These are phyloP conservation scores for Mesembryanthemum crystallinum DNA, from an alignment of 148 eudicot species.

Conservation along the genomic window DNA sequence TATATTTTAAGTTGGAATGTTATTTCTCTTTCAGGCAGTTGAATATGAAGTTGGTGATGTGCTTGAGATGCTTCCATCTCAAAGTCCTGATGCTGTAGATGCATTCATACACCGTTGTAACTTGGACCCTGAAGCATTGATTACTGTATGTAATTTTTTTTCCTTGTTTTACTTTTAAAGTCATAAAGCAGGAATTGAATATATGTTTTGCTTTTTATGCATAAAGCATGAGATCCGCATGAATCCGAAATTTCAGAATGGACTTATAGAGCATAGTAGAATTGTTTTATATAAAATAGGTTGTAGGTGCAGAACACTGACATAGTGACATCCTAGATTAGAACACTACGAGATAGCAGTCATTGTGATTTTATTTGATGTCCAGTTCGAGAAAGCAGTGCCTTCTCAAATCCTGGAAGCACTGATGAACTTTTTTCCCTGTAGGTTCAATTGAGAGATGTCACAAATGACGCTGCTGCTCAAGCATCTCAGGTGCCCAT, in stretches of 20 bases:
- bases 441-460: conserved; percentile 65
- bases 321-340: not conserved
- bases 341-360: too few species aligned
- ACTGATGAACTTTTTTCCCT: conserved; percentile 10
- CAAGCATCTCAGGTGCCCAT: conserved; percentile 36
- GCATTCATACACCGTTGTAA: conserved; percentile 75
- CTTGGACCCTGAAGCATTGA: conserved; percentile 73
- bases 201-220: not conserved
- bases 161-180: not conserved
- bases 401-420: not conserved
- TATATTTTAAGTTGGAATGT: not conserved
- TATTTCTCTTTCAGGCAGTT: conserved; percentile 44
- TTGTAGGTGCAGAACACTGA: not conserved
- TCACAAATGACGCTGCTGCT: conserved; percentile 23
- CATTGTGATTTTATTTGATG: not conserved
- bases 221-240: not conserved
- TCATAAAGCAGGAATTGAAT: not conserved
- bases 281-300: not conserved
- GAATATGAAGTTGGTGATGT: conserved; percentile 89
- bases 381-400: not conserved
- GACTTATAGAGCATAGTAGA: not conserved
- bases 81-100: conserved; percentile 71
- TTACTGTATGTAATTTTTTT: conserved; percentile 47
- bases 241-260: not conserved
- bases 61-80: conserved; percentile 85